phyloP scores from a whole-genome alignment of 139 green algal species.

The Microglena sp. region DNA sequence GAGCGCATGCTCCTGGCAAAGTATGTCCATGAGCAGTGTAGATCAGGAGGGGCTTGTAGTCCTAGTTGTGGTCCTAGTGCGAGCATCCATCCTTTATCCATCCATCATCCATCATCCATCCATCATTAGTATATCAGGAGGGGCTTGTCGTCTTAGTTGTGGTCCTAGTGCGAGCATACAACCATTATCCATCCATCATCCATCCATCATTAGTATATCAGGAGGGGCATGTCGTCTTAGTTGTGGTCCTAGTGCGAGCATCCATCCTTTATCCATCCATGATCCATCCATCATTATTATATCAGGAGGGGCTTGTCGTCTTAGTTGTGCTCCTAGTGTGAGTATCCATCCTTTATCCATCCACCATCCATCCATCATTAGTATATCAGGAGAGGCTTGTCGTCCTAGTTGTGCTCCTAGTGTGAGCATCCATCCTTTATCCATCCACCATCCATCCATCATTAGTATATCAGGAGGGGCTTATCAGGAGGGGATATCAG shows the following conservation, averaged over 20 bases:
- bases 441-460: slow-evolving; percentile 1
- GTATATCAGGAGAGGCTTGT: neutral
- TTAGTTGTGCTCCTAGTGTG: neutral
- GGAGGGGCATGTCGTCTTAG: neutral
- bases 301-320: neutral
- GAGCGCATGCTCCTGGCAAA: slow-evolving; percentile 35
- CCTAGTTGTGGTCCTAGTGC: no score
- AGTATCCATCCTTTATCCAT: neutral
- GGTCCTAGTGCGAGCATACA: no score
- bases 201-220: no score
- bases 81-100: no score
- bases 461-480: neutral
- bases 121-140: neutral
- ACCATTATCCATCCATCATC: no score
- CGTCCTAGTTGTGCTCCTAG: neutral
- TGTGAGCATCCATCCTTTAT: neutral
- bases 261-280: neutral
- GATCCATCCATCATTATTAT: slow-evolving; percentile 1
- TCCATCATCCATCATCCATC: no score
- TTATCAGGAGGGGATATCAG: no score
- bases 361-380: neutral
- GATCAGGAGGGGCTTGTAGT: neutral
- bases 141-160: neutral
- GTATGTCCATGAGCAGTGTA: slow-evolving; percentile 12
- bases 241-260: no score